Base-by-base conservation (phyloP, 2,329 filamentous ascomycete genomes). In the Paramyrothecium sp. region DNA sequence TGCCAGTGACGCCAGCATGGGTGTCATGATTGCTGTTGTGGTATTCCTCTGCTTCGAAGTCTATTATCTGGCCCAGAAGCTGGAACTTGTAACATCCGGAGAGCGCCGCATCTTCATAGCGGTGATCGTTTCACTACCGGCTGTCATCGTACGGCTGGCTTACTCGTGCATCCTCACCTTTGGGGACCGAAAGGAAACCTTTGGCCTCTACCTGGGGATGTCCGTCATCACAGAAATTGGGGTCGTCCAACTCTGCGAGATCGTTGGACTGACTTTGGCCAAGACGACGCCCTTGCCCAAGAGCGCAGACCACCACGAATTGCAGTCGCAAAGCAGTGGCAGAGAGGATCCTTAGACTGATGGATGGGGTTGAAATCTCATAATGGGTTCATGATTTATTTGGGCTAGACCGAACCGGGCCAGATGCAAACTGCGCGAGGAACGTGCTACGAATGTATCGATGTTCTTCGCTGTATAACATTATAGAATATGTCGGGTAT, bases 81-180 rank as follows among this genome's bases (percentile, higher is more conserved):
- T 73, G 41, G 67, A 71, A 55, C 68, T 64, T 46, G 62, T 77
- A 20, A 75, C 74, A 41, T 67, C 83, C 58, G 74, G 84, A n/a
- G 84, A 86, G 67, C 79, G 80, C 59, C 78, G 81, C 17, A 78
- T 87, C 46, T 71, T 87, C 11, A 73, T 82, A 26, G 71, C 70
- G 13, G 69, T 78, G 47, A 53, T 64, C n/a, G 56, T 63, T 23
- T 72, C 70, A 48, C 53, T 73, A 10, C 72, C 72, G 3, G 72
- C 73, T 54, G 66, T 72, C 47, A 50, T 70, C 8, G 69, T 73
- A 19, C 69, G 71, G 30, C 63, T 73, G 19, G 57, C 58, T 12
- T 74, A 73, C 58, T 65, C 69, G 19, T 68, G 62, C 48, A 19
- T 66, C 34, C 56, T 70, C 50, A 65, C 73, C 30, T 64, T 72